Evolutionary conservation across 306 rosid species (phyloP), one percentile per base, ranked within the genome.

Genomic region (Parietaria judaica): DNA sequence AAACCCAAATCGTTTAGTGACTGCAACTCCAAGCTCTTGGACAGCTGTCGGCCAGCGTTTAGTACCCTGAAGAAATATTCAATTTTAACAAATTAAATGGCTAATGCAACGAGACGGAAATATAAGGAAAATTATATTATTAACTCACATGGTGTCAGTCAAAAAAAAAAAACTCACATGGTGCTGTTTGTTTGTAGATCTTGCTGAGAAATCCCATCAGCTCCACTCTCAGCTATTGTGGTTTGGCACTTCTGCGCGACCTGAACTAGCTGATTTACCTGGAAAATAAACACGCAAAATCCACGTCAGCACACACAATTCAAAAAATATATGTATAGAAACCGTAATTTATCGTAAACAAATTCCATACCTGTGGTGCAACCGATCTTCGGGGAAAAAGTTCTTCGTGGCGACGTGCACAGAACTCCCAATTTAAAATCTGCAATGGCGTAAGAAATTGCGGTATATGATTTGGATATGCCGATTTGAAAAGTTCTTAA

Each of bases 351-450:
- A 58, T 10, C 16, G 15, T 5, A 50, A 65, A n/a, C 11, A 72
- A 14, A 75, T 41, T 3, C 51, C 64, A 71, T 84, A 94, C 99
- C 99, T 86, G 99, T 23, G 97, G 97, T 23, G 94, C 89, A 79
- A 94, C 94, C 79, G 83, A 66, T 77, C 90, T 86, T 63, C 99
- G 87, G 60, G 95, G 94, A 69, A 94, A 89, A 79, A 94, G 99
- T 72, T 88, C 97, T 86, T 94, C 99, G 66, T 94, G 97, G 58
- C 87, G 90, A 58, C 83, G 79, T 7, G 94, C 99, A 78, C 99
- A 94, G 63, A 94, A 94, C 64, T 88, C 97, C 99, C 99, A 94
- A 54, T 90, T 78, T 60, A 84, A 71, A 52, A 94, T 94, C 99
- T 94, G 75, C 41, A 64, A 38, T 74, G 6, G 59, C 39, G 58